Conservation (phyloP, 768 basidiomycete species). For the Sarcodon sp. region DNA sequence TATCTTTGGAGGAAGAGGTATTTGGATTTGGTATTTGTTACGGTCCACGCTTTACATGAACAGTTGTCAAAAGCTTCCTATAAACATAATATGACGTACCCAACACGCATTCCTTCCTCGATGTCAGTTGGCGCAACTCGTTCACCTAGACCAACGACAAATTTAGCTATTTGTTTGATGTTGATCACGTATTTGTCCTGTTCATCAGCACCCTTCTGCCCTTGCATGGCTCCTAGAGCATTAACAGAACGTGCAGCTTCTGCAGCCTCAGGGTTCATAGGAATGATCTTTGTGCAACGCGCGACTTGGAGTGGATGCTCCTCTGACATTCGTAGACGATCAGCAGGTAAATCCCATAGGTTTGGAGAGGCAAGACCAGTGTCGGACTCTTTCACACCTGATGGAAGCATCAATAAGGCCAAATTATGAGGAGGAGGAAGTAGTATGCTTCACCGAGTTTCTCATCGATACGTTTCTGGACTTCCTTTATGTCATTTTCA, state of each 20-base stretch:
- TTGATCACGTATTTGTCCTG: constrained; percentile 99
- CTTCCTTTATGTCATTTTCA: constrained; percentile 87
- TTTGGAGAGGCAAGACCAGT: constrained; percentile 96
- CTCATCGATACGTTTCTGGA: constrained; percentile 96
- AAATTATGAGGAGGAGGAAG: not conserved
- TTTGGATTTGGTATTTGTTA: constrained; percentile 97
- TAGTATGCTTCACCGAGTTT: constrained; percentile 58
- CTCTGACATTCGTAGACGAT: constrained; percentile 80
- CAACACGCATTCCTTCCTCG: constrained; percentile 99
- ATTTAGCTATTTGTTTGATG: constrained; percentile 99
- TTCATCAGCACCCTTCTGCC: constrained; percentile 95
- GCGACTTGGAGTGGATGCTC: constrained; percentile 96
- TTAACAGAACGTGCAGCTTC: constrained; percentile 73
- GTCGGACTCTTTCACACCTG: constrained; percentile 95
- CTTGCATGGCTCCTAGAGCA: constrained; percentile 62
- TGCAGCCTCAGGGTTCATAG: constrained; percentile 61
- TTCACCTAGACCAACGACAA: constrained; percentile 94
- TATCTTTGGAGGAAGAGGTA: constrained; percentile 96
- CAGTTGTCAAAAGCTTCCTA: not conserved
- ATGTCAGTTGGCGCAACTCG: constrained; percentile 96
- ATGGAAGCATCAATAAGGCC: not conserved
- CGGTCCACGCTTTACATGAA: constrained; percentile 63
- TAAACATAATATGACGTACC: constrained; percentile 40
- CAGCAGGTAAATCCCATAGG: constrained; percentile 92
- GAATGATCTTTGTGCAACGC: constrained; percentile 97